A percentile compares a stretch with the other conserved stretches of the same genome.
Conservation (phyloP, 2,329 filamentous ascomycete species). For the Xylariales sp. region DNA sequence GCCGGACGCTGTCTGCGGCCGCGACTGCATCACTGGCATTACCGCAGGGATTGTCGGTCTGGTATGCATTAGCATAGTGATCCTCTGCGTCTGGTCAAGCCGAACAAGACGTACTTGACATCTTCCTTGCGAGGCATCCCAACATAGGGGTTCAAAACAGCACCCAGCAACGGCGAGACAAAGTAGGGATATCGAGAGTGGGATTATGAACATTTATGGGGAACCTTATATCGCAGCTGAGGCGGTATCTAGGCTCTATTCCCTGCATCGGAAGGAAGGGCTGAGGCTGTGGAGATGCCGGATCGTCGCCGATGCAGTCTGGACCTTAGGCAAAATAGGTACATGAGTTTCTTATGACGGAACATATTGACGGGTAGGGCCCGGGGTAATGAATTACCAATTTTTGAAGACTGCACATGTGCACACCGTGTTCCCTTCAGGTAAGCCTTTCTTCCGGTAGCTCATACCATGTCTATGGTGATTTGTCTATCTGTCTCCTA, state of each 20-base stretch:
- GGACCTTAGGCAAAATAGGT: conserved; percentile 38
- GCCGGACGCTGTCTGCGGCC: not conserved
- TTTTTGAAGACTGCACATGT: conserved; percentile 6
- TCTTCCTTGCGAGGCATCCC: not conserved
- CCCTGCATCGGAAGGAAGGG: not conserved
- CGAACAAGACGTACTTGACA: not conserved
- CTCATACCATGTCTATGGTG: not conserved
- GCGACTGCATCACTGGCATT: conserved; percentile 20
- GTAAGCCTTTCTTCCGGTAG: conserved; percentile 3
- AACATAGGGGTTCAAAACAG: not conserved
- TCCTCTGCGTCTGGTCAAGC: conserved; percentile 15
- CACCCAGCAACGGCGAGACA: not conserved
- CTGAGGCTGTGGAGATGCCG: conserved; percentile 7
- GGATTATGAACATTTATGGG: not conserved
- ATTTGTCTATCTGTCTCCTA: not conserved
- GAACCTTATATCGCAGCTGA: too few relatives aligned
- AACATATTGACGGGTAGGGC: not conserved
- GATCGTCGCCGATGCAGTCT: conserved; percentile 7
- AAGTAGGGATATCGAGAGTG: not conserved
- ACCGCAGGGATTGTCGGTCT: conserved; percentile 10
- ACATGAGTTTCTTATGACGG: not conserved
- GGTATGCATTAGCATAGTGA: conserved; percentile 9
- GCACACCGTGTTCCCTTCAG: conserved; percentile 2
- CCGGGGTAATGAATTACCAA: conserved; percentile 7
- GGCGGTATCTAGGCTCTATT: too few relatives aligned